phyloP scores from a whole-genome alignment of 768 basidiomycete genomes.

The Collybia mongolica region DNA sequence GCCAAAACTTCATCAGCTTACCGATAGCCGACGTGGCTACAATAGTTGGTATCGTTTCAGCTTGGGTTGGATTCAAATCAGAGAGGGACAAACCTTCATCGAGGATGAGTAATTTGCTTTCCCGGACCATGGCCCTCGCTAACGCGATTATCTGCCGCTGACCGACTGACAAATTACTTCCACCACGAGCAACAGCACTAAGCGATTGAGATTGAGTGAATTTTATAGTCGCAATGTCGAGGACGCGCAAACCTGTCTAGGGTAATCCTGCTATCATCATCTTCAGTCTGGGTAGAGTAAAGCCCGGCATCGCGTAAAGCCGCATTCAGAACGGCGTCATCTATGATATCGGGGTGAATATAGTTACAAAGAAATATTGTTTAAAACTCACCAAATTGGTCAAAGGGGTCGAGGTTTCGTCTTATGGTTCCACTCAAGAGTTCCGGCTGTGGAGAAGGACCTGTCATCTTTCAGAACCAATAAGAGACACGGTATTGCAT shows the following conservation, averaged over 20 bases:
- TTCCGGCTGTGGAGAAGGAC: conserved; percentile 27
- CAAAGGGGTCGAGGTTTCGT: conserved; percentile 64
- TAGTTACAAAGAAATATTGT: too few species aligned
- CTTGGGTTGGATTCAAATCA: neutral
- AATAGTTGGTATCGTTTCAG: neutral
- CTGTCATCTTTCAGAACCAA: neutral
- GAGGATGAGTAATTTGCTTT: conserved; percentile 56
- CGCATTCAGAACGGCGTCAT: conserved; percentile 40
- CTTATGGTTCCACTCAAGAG: conserved; percentile 62
- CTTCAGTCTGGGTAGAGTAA: conserved; percentile 31
- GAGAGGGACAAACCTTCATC: conserved; percentile 49
- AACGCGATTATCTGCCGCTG: conserved; percentile 70
- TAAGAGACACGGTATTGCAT: conserved; percentile 6
- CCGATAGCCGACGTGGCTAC: conserved; percentile 47
- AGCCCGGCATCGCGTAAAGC: conserved; percentile 36
- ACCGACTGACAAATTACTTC: conserved; percentile 73
- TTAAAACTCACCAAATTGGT: conserved; percentile 31
- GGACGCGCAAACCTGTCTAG: conserved; percentile 32
- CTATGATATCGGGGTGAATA: too few species aligned
- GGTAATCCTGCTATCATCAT: conserved; percentile 44
- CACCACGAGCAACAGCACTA: conserved; percentile 39
- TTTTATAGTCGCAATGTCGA: too few species aligned
- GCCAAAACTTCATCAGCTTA: conserved; percentile 14
- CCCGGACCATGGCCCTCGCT: conserved; percentile 56
- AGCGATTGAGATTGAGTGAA: too few species aligned